Conservation (phyloP, 345 rosid genomes). For the Eucalyptus cladocalyx region DNA sequence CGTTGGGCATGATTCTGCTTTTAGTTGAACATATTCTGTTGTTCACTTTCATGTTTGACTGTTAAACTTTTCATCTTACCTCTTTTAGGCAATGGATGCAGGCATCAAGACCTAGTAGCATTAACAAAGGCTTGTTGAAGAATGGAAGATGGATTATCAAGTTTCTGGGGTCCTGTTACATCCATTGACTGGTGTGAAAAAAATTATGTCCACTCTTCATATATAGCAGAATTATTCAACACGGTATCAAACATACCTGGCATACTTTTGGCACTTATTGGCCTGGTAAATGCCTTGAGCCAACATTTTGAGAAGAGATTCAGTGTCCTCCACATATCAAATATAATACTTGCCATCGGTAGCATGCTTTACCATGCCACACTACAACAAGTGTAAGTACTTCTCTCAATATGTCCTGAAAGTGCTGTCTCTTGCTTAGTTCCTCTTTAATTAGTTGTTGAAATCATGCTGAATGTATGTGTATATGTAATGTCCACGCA, state of each 20-base stretch:
- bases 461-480: background rate
- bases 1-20: background rate
- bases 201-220: constrained; percentile 60
- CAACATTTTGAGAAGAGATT: constrained; percentile 92
- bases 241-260: constrained; percentile 64
- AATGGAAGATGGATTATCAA: constrained; percentile 66
- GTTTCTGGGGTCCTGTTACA: constrained; percentile 93
- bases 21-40: background rate
- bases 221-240: constrained; percentile 82
- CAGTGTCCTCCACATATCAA: constrained; percentile 75
- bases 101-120: background rate
- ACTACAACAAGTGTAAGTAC: constrained; percentile 59
- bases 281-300: constrained; percentile 68
- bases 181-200: constrained; percentile 80
- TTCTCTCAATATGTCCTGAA: background rate
- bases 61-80: background rate
- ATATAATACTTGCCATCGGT: constrained; percentile 76
- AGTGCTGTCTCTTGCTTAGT: background rate
- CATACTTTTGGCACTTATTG: constrained; percentile 68
- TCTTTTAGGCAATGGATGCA: background rate
- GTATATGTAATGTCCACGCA: background rate
- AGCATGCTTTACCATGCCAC: constrained; percentile 86
- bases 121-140: background rate
- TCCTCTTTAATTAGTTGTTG: background rate
- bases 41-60: background rate